Evolutionary conservation across 225 moss, liverwort and hornwort species (phyloP).

Genomic region (Pseudoscleropodium purum): DNA sequence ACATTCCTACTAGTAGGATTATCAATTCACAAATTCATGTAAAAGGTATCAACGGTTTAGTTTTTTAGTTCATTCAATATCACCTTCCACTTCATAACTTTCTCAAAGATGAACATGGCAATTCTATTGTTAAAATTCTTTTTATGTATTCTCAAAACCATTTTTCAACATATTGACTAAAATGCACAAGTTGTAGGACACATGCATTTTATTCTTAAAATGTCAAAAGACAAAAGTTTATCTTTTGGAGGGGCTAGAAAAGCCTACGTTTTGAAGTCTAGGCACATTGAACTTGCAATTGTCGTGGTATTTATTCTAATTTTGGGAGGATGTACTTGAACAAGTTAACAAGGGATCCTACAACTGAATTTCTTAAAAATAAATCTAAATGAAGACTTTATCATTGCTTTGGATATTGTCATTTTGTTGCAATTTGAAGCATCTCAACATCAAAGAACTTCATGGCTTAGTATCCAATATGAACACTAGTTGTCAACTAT

Average conservation of each 20-base stretch:
- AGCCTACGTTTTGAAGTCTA: background rate
- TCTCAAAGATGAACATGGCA: background rate
- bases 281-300: background rate
- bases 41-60: background rate
- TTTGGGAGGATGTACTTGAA: background rate
- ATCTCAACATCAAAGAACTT: background rate
- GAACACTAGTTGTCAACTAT: background rate
- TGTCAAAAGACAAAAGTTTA: background rate
- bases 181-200: background rate
- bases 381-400: background rate
- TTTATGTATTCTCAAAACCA: background rate
- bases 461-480: background rate
- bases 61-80: background rate
- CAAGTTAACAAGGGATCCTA: background rate
- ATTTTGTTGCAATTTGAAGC: background rate
- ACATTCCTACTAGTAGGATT: background rate
- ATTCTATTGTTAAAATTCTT: background rate
- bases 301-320: background rate
- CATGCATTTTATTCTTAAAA: background rate
- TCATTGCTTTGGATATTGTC: background rate
- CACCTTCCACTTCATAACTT: background rate
- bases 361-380: no score
- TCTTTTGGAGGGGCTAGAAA: background rate
- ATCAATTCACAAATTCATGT: background rate
- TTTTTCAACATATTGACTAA: background rate